Evolutionary conservation across 2,329 filamentous ascomycete species (phyloP), one percentile per base, ranked within the genome.

Genomic region (Verticillium alfalfae): DNA sequence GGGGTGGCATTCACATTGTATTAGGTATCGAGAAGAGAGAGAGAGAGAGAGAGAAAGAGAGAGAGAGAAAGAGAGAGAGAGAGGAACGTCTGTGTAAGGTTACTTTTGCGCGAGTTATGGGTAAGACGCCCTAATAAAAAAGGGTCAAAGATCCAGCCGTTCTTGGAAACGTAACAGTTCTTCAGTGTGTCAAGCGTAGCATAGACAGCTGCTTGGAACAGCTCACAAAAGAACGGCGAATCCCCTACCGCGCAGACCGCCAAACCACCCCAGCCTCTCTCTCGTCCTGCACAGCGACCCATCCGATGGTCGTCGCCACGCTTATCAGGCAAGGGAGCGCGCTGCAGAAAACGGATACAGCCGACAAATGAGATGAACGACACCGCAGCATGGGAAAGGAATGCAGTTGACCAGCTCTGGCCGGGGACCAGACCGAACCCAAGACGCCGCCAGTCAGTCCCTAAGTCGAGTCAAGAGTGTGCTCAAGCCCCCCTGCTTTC

Each of bases 281-380:
- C 9, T 52, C 8, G 3, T 58, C 45, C 58, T 60, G 58, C 58
- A 60, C 54, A 60, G 58, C 34, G 41, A 49, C 45, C 63, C 63
- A 56, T 63, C 57, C 57, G 64, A 61, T 61, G 63, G 59, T 61
- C 62, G 60, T 65, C 62, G 63, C 57, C 45, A 52, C 61, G 57
- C 57, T 63, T 49, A 60, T 64, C 57, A 60, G 59, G 64, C 61
- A 60, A 59, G 57, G 36, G 56, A 56, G 49, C 34, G 49, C 34
- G 61, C 57, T 52, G 60, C 62, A 65, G 62, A 62, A 26, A 26
- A 52, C 45, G 60, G 62, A 60, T 38, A 55, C 55, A 34, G 37
- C 49, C 39, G 62, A 59, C 62, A 58, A 64, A 65, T 64, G 45
- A n/a, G 55, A 45, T 39, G 45, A 26, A 10, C 7, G 18, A 7